These are phyloP conservation scores for Sphenostylis stenocarpa DNA, from an alignment of 306 rosid genomes.

Conservation along the genomic window DNA sequence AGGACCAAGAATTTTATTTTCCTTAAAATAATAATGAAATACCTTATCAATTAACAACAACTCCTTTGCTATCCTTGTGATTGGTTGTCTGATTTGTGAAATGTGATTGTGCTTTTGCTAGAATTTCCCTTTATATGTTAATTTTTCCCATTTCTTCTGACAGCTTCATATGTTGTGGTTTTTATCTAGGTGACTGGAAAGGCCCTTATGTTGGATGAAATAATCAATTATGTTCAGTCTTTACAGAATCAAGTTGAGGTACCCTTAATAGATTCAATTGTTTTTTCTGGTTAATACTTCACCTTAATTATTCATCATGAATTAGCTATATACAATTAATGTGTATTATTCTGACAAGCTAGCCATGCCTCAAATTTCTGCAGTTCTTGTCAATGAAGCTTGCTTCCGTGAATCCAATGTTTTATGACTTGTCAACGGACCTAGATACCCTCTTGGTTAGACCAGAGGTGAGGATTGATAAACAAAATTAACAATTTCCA, in stretches of 20 bases:
- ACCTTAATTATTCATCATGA: neutral
- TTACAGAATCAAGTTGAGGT: slow-evolving; percentile 98
- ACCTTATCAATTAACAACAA: neutral
- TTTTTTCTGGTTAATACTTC: neutral
- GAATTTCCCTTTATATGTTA: neutral
- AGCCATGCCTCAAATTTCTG: neutral
- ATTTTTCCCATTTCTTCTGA: slow-evolving; percentile 30
- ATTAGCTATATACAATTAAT: neutral
- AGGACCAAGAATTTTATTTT: slow-evolving; percentile 18
- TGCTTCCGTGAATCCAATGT: slow-evolving; percentile 66
- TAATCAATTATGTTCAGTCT: slow-evolving; percentile 96
- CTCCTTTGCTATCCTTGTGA: neutral
- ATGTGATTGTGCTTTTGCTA: neutral
- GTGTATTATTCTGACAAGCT: neutral
- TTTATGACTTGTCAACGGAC: slow-evolving; percentile 64
- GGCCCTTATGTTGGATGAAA: slow-evolving; percentile 92
- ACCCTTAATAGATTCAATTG: neutral
- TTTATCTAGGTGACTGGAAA: slow-evolving; percentile 76
- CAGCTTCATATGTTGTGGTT: slow-evolving; percentile 49
- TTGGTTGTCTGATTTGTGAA: neutral
- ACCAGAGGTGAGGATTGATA: slow-evolving; percentile 54
- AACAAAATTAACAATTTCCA: neutral
- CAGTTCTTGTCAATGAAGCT: slow-evolving; percentile 93
- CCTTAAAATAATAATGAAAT: neutral
- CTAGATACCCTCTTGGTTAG: slow-evolving; percentile 47